Conservation (phyloP, 257 asterid species). For the Primulina tabacum region DNA sequence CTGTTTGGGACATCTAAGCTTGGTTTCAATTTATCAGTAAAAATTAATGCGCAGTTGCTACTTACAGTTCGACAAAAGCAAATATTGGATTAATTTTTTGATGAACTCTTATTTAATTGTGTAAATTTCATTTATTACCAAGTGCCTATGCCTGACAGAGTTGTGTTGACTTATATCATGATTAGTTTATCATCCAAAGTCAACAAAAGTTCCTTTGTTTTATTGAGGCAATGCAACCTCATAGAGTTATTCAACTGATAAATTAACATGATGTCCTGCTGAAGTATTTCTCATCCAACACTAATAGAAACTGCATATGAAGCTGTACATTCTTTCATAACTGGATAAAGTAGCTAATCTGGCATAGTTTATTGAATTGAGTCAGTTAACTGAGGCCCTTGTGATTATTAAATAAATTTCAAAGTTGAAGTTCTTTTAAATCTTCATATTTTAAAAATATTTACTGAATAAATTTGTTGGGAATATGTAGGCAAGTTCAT, state of each 20-base stretch:
- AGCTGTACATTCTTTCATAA: slow-evolving; percentile 6
- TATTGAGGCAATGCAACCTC: neutral
- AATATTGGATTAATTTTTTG: neutral
- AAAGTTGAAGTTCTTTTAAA: slow-evolving; percentile 4
- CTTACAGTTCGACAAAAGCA: neutral
- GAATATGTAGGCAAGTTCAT: slow-evolving; percentile 70
- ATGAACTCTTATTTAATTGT: neutral
- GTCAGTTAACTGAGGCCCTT: slow-evolving; percentile 16
- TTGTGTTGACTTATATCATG: neutral
- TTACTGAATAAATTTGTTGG: slow-evolving; percentile 14
- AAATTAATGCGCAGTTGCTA: neutral
- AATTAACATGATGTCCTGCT: neutral
- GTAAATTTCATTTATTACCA: neutral
- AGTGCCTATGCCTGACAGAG: neutral
- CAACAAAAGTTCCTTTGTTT: no score
- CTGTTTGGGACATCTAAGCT: neutral
- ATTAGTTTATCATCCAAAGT: neutral
- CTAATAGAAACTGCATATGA: slow-evolving; percentile 1
- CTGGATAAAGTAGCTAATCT: slow-evolving; percentile 13
- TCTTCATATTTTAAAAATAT: slow-evolving; percentile 14
- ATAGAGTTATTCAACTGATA: neutral
- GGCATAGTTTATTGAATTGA: slow-evolving; percentile 13
- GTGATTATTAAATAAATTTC: slow-evolving; percentile 14
- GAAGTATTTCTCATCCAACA: slow-evolving; percentile 1
- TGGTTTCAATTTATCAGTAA: neutral